A percentile compares a stretch with the other conserved stretches of the same genome.
These are phyloP conservation scores for Mycena epipterygia DNA, from an alignment of 768 basidiomycete genomes.

Conservation along the genomic window DNA sequence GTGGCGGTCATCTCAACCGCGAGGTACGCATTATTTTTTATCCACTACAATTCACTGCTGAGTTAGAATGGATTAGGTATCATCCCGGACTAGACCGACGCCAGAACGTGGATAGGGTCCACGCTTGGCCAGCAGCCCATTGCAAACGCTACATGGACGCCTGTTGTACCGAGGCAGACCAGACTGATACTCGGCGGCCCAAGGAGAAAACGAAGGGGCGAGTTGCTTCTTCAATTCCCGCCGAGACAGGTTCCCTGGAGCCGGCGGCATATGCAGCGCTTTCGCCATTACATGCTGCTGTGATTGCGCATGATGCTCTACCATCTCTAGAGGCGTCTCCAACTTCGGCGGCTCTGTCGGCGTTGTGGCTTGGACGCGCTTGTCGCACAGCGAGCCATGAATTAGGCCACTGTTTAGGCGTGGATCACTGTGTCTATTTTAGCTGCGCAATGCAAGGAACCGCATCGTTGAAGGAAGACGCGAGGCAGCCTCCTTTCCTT, in stretches of 20 bases:
- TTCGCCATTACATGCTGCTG: slow-evolving; percentile 39
- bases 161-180: slow-evolving; percentile 29
- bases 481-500: slow-evolving; percentile 52
- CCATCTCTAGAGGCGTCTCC: slow-evolving; percentile 31
- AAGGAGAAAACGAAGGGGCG: slow-evolving; percentile 27
- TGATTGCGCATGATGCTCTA: slow-evolving; percentile 32
- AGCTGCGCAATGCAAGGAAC: slow-evolving; percentile 55
- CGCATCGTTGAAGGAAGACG: slow-evolving; percentile 47
- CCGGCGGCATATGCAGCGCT: slow-evolving; percentile 8
- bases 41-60: neutral
- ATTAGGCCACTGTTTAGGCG: slow-evolving; percentile 56
- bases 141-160: slow-evolving; percentile 43
- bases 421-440: slow-evolving; percentile 55
- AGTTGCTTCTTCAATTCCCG: neutral
- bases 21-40: slow-evolving; percentile 2
- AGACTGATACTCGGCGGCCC: neutral
- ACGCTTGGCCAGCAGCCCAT: slow-evolving; percentile 55
- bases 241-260: neutral
- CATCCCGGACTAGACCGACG: slow-evolving; percentile 48
- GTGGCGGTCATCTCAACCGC: slow-evolving; percentile 55
- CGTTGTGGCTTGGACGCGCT: slow-evolving; percentile 51
- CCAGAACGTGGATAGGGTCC: slow-evolving; percentile 46
- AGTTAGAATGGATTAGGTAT: slow-evolving; percentile 38
- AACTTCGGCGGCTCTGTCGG: slow-evolving; percentile 35
- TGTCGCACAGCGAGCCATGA: slow-evolving; percentile 55